Conservation (phyloP, 1,139 yeast genomes). For the Zygoascus hellenicus region DNA sequence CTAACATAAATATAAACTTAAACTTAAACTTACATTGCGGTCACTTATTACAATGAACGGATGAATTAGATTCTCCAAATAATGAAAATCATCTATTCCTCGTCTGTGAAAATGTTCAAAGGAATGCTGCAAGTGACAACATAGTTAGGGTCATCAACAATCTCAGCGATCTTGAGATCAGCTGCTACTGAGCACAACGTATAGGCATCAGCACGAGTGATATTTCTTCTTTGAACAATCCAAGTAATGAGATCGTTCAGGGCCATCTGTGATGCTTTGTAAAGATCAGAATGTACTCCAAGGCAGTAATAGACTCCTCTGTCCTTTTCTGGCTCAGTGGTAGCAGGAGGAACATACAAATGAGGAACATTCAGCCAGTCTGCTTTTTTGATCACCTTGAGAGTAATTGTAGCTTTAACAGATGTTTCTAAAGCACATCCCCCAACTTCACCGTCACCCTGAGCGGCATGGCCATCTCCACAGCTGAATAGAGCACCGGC, state of each 20-base stretch:
- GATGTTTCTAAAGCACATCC: slow-evolving; percentile 17
- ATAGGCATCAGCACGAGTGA: slow-evolving; percentile 16
- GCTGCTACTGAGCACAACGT: slow-evolving; percentile 16
- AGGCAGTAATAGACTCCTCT: slow-evolving; percentile 15
- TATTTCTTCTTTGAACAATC: slow-evolving; percentile 8
- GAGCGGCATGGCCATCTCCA: slow-evolving; percentile 20
- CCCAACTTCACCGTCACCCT: slow-evolving; percentile 18
- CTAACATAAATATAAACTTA: too few relatives aligned
- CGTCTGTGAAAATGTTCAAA: slow-evolving; percentile 12
- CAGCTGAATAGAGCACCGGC: slow-evolving; percentile 17
- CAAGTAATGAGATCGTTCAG: slow-evolving; percentile 13
- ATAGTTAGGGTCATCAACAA: slow-evolving; percentile 17
- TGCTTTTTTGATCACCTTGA: slow-evolving; percentile 13
- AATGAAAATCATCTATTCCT: too few relatives aligned
- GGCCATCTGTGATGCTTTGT: slow-evolving; percentile 15
- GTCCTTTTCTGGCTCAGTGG: slow-evolving; percentile 8
- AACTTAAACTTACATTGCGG: too few relatives aligned
- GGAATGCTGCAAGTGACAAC: slow-evolving; percentile 16
- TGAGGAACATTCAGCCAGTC: slow-evolving; percentile 11
- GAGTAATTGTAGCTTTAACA: slow-evolving; percentile 14
- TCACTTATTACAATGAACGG: too few relatives aligned
- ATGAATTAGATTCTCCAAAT: too few relatives aligned
- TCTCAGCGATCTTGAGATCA: slow-evolving; percentile 16
- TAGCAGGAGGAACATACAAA: slow-evolving; percentile 15
- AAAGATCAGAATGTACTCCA: slow-evolving; percentile 15